phyloP scores from a whole-genome alignment of 176 grass and related monocot species.

The Oryza rufipogon region DNA sequence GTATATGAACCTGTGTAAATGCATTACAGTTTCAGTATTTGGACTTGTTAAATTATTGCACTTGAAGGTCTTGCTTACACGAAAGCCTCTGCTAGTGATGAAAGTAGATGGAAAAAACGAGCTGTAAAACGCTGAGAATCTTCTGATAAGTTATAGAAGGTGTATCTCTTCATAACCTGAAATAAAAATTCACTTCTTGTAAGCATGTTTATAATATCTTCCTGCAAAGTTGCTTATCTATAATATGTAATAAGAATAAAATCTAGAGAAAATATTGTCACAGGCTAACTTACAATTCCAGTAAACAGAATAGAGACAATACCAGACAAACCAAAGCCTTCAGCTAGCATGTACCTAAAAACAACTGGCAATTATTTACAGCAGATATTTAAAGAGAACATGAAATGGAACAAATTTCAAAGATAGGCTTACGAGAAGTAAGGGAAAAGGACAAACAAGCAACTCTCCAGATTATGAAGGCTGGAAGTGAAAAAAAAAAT shows the following conservation, averaged over 20 bases:
- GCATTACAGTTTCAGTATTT: conserved; percentile 29
- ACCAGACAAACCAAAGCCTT: conserved; percentile 89
- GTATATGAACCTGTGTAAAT: conserved; percentile 86
- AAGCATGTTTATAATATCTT: conserved; percentile 1
- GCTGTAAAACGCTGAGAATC: conserved; percentile 76
- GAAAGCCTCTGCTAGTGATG: conserved; percentile 91
- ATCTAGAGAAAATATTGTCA: conserved; percentile 16
- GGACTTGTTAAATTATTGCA: conserved; percentile 18
- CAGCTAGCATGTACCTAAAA: conserved; percentile 92
- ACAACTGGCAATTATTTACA: conserved; percentile 33
- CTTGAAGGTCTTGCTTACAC: conserved; percentile 58
- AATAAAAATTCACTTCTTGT: conserved; percentile 32
- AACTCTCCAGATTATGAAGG: conserved; percentile 92
- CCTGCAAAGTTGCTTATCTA: background rate
- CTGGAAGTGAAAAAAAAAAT: conserved; percentile 47
- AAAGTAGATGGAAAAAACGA: conserved; percentile 90
- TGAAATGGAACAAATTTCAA: conserved; percentile 27
- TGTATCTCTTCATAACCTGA: conserved; percentile 95
- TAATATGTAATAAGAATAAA: background rate
- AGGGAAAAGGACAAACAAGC: conserved; percentile 95
- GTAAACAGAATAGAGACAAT: conserved; percentile 96
- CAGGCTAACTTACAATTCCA: conserved; percentile 76
- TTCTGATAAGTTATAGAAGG: conserved; percentile 78
- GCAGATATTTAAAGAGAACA: conserved; percentile 6
- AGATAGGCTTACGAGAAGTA: conserved; percentile 87